Evolutionary conservation across 2,329 filamentous ascomycete species (phyloP).

Genomic region (Sordariomycetes sp.): DNA sequence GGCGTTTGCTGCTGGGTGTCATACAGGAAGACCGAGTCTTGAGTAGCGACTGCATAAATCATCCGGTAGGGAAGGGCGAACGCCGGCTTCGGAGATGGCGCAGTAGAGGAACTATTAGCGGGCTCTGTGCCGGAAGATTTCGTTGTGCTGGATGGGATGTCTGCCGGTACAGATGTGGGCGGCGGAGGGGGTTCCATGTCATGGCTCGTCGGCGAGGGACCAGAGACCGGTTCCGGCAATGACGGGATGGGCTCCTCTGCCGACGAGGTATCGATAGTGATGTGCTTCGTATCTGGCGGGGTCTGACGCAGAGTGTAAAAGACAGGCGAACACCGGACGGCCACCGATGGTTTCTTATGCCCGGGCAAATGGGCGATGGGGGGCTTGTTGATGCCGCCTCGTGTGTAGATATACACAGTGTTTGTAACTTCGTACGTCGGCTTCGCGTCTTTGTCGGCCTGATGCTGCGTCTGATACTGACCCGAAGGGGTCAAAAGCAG

Average conservation of each 20-base stretch:
- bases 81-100: constrained; percentile 49
- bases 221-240: constrained; percentile 69
- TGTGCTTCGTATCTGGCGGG: constrained; percentile 62
- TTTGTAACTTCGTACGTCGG: constrained; percentile 79
- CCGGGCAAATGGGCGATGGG: constrained; percentile 90
- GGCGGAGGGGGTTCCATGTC: constrained; percentile 76
- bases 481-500: constrained; percentile 88
- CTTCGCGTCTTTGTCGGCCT: constrained; percentile 52
- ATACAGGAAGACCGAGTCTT: constrained; percentile 88
- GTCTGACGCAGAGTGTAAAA: constrained; percentile 69
- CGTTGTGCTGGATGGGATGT: constrained; percentile 34
- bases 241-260: constrained; percentile 71
- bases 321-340: constrained; percentile 84
- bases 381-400: constrained; percentile 91
- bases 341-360: constrained; percentile 95
- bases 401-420: constrained; percentile 95
- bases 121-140: constrained; percentile 23
- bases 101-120: constrained; percentile 28
- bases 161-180: constrained; percentile 35
- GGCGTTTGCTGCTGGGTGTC: constrained; percentile 95
- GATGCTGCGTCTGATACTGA: constrained; percentile 77
- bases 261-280: constrained; percentile 89
- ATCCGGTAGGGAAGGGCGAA: constrained; percentile 87
- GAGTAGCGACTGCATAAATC: constrained; percentile 92
- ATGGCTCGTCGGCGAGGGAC: constrained; percentile 40